Percentiles rank a stretch among this genome's conserved stretches.
These are phyloP conservation scores for Iris macrosiphon DNA, from an alignment of 106 monocot genomes.

Conservation along the genomic window DNA sequence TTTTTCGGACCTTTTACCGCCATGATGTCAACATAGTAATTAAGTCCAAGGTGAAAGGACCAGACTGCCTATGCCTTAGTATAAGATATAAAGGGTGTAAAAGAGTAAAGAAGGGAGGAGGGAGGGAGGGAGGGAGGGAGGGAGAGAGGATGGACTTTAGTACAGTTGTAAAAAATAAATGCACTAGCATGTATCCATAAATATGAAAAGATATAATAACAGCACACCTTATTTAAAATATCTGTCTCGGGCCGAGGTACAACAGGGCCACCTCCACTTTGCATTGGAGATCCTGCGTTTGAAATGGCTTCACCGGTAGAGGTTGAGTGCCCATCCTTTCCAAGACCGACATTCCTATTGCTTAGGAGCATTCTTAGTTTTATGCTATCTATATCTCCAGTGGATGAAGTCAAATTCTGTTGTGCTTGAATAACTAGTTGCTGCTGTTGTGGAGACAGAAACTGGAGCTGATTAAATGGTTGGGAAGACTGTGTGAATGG, in stretches of 20 bases:
- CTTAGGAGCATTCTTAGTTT: slow-evolving; percentile 61
- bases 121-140: too few relatives aligned
- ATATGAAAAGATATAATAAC: too few relatives aligned
- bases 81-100: too few relatives aligned
- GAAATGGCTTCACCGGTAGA: slow-evolving; percentile 43
- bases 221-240: slow-evolving; percentile 59
- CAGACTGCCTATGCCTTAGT: too few relatives aligned
- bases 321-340: slow-evolving; percentile 57
- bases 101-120: too few relatives aligned
- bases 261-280: slow-evolving; percentile 29
- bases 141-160: too few relatives aligned
- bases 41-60: too few relatives aligned
- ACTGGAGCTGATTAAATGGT: slow-evolving; percentile 62
- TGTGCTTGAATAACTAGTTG: slow-evolving; percentile 78
- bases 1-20: too few relatives aligned
- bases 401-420: slow-evolving; percentile 56
- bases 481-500: slow-evolving; percentile 67
- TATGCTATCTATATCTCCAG: slow-evolving; percentile 56
- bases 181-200: too few relatives aligned
- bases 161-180: too few relatives aligned
- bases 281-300: slow-evolving; percentile 65
- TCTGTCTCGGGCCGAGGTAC: slow-evolving; percentile 52
- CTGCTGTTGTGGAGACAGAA: slow-evolving; percentile 73
- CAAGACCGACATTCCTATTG: slow-evolving; percentile 44
- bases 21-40: too few relatives aligned